Conservation (phyloP, 2,329 filamentous ascomycete species). For the Macrophomina phaseolina region DNA sequence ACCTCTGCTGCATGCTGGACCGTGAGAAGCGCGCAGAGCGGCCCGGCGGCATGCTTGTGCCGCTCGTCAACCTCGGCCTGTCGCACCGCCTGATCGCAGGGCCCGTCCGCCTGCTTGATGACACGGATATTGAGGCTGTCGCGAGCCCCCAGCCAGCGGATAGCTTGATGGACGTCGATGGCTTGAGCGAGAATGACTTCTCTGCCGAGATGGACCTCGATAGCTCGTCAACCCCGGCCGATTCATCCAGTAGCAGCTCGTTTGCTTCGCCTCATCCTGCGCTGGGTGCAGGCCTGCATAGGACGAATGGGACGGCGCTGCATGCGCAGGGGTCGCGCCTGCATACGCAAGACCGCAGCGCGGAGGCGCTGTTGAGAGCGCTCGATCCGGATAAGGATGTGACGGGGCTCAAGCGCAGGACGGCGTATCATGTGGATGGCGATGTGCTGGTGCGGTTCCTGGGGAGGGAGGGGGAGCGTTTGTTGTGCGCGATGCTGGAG, state of each 20-base stretch:
- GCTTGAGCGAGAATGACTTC: conserved; percentile 13
- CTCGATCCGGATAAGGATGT: conserved; percentile 37
- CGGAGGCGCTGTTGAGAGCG: conserved; percentile 33
- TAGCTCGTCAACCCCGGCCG: background rate
- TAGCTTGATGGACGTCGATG: conserved; percentile 28
- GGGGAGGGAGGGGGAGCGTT: background rate
- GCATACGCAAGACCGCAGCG: conserved; percentile 28
- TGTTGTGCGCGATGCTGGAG: conserved; percentile 3
- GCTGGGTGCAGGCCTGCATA: conserved; percentile 13
- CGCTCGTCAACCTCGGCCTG: conserved; percentile 27
- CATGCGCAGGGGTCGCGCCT: conserved; percentile 1
- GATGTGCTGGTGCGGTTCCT: conserved; percentile 47
- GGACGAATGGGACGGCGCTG: conserved; percentile 14
- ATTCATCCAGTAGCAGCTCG: conserved; percentile 26
- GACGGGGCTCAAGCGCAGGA: conserved; percentile 30
- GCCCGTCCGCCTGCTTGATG: conserved; percentile 17
- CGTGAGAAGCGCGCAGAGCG: conserved; percentile 9
- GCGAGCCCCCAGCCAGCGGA: background rate
- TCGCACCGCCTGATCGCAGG: conserved; percentile 11
- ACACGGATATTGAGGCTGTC: conserved; percentile 1
- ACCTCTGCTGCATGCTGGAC: conserved; percentile 53
- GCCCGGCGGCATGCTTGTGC: conserved; percentile 33
- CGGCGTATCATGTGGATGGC: conserved; percentile 49
- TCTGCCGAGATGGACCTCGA: conserved; percentile 13
- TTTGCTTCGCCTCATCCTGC: conserved; percentile 12